phyloP scores from a whole-genome alignment of 306 rosid species.

The Cucumis hystrix region DNA sequence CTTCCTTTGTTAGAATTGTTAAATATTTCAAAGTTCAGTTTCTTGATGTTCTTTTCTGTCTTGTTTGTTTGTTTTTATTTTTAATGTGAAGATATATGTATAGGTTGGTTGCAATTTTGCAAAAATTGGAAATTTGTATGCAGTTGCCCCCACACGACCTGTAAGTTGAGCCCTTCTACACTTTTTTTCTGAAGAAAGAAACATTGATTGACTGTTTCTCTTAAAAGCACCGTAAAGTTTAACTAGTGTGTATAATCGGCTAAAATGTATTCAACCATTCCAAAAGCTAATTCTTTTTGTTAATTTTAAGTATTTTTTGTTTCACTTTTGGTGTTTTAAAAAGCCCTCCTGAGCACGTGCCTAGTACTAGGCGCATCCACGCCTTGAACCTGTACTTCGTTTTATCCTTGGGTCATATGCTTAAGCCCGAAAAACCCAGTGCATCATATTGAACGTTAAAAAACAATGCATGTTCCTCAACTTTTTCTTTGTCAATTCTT shows the following conservation, averaged over 20 bases:
- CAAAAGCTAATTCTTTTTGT: neutral
- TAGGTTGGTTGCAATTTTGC: constrained; percentile 81
- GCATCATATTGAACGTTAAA: too few relatives aligned
- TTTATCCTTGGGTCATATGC: too few relatives aligned
- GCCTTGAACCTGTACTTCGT: too few relatives aligned
- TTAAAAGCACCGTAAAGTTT: neutral
- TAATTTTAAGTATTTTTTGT: neutral
- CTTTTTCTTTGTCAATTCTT: neutral
- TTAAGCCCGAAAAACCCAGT: too few relatives aligned
- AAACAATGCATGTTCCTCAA: too few relatives aligned
- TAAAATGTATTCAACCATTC: neutral
- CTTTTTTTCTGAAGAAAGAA: neutral
- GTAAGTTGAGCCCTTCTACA: constrained; percentile 18
- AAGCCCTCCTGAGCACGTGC: too few relatives aligned
- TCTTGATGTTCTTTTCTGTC: neutral
- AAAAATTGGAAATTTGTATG: constrained; percentile 68
- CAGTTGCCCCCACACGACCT: constrained; percentile 69
- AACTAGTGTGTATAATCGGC: neutral
- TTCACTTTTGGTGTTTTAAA: too few relatives aligned
- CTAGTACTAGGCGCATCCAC: too few relatives aligned
- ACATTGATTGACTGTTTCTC: neutral
- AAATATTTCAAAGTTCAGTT: neutral
- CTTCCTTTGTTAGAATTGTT: neutral
- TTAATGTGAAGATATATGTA: constrained; percentile 42
- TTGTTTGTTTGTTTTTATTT: neutral